phyloP scores from a whole-genome alignment of 176 grass and related monocot genomes.

The Otatea glauca region DNA sequence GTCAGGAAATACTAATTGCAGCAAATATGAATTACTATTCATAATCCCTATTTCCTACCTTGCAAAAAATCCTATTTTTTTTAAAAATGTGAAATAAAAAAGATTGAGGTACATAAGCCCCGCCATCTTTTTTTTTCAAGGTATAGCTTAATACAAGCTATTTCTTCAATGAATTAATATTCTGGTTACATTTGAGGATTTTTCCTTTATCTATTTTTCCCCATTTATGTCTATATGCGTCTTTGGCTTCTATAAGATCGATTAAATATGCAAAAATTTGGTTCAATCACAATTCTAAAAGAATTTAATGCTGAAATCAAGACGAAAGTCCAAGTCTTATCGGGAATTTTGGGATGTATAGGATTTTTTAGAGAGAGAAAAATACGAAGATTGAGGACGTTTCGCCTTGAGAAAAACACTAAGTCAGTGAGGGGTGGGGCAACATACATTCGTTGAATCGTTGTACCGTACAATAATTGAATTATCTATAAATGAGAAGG shows the following conservation, averaged over 20 bases:
- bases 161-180: not conserved
- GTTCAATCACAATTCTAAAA: not conserved
- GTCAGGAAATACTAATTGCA: too few relatives aligned
- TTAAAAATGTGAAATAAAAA: not conserved
- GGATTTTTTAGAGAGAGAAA: too few relatives aligned
- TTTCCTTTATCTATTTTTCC: not conserved
- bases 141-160: not conserved
- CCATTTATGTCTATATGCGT: not conserved
- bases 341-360: too few relatives aligned
- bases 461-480: slow-evolving; percentile 4
- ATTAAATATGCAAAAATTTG: not conserved
- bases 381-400: not conserved
- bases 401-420: slow-evolving; percentile 1
- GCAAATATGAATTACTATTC: not conserved
- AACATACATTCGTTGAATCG: slow-evolving; percentile 23
- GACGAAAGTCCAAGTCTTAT: not conserved
- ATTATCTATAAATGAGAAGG: not conserved
- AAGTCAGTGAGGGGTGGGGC: slow-evolving; percentile 18
- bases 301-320: not conserved
- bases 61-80: not conserved
- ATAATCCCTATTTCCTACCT: not conserved
- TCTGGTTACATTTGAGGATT: not conserved
- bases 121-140: not conserved
- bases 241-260: not conserved
- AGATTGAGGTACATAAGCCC: not conserved